phyloP scores from a whole-genome alignment of 208 protist species.

The Vickermania spadyakhi region DNA sequence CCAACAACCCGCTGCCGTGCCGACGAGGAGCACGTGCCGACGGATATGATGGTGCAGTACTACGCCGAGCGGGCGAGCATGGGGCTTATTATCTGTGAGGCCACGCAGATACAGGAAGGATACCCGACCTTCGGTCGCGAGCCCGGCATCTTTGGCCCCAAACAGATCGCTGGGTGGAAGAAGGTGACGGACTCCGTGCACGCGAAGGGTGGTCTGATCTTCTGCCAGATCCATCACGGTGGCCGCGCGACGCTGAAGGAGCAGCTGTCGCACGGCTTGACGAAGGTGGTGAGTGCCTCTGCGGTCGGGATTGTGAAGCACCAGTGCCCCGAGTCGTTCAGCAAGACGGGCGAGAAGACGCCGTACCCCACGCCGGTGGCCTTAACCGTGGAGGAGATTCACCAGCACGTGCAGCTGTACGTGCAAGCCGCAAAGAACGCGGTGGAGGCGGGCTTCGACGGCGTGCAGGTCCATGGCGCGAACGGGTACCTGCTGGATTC shows the following conservation, averaged over 20 bases:
- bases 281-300: slow-evolving; percentile 13
- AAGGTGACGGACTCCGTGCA: slow-evolving; percentile 69
- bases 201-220: slow-evolving; percentile 49
- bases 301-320: slow-evolving; percentile 20
- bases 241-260: slow-evolving; percentile 29
- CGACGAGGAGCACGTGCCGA: slow-evolving; percentile 29
- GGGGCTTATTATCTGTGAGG: slow-evolving; percentile 67
- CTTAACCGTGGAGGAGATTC: slow-evolving; percentile 64
- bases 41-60: slow-evolving; percentile 33
- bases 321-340: slow-evolving; percentile 11
- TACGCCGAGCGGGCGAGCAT: slow-evolving; percentile 55
- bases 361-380: slow-evolving; percentile 18
- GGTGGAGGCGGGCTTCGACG: slow-evolving; percentile 82
- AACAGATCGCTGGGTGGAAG: slow-evolving; percentile 53
- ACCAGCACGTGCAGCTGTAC: slow-evolving; percentile 36
- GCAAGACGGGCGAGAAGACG: slow-evolving; percentile 13
- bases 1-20: slow-evolving; percentile 59
- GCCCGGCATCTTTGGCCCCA: slow-evolving; percentile 48
- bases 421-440: slow-evolving; percentile 52
- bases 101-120: slow-evolving; percentile 34
- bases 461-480: slow-evolving; percentile 83
- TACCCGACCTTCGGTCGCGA: slow-evolving; percentile 30
- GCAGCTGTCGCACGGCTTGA: slow-evolving; percentile 20
- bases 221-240: slow-evolving; percentile 51
- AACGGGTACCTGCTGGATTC: slow-evolving; percentile 88